Percentiles rank a stretch among this genome's conserved stretches.
phyloP scores from a whole-genome alignment of 2,329 filamentous ascomycete species.

The Fusarium udum region DNA sequence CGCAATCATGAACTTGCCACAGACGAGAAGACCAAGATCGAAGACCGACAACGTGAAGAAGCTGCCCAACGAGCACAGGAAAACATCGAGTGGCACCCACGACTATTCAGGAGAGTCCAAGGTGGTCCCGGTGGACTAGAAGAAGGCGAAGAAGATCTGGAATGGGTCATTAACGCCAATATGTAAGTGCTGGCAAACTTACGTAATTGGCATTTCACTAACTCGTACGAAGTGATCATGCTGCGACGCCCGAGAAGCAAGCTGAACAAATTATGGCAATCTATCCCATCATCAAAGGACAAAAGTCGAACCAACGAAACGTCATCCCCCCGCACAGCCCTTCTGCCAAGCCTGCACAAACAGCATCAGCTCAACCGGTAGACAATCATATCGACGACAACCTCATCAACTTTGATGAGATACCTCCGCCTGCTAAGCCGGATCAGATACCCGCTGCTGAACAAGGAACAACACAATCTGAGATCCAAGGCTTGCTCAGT shows the following conservation, averaged over 20 bases:
- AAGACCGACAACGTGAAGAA: slow-evolving; percentile 90
- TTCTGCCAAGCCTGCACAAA: slow-evolving; percentile 15
- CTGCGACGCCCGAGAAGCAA: slow-evolving; percentile 71
- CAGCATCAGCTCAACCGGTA: slow-evolving; percentile 24
- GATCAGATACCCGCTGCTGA: not conserved
- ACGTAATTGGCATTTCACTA: not conserved
- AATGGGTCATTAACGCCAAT: slow-evolving; percentile 92
- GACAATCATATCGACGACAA: slow-evolving; percentile 45
- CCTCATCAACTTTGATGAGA: slow-evolving; percentile 67
- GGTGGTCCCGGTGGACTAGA: slow-evolving; percentile 76
- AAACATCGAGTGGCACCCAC: slow-evolving; percentile 86
- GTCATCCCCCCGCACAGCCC: slow-evolving; percentile 61
- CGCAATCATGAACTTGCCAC: slow-evolving; percentile 90
- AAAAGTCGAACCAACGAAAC: slow-evolving; percentile 66
- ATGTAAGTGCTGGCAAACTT: slow-evolving; percentile 66
- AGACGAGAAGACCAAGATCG: slow-evolving; percentile 94
- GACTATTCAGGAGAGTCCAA: slow-evolving; percentile 80
- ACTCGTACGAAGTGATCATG: slow-evolving; percentile 43
- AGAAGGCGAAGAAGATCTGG: slow-evolving; percentile 86
- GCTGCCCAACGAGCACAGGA: slow-evolving; percentile 81
- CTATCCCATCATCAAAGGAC: slow-evolving; percentile 83
- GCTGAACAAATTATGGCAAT: slow-evolving; percentile 86
- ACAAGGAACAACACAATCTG: slow-evolving; percentile 39
- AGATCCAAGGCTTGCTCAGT: slow-evolving; percentile 56
- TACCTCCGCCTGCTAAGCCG: slow-evolving; percentile 1